Conservation (phyloP, 331 rosid species). For the Telfairia occidentalis region DNA sequence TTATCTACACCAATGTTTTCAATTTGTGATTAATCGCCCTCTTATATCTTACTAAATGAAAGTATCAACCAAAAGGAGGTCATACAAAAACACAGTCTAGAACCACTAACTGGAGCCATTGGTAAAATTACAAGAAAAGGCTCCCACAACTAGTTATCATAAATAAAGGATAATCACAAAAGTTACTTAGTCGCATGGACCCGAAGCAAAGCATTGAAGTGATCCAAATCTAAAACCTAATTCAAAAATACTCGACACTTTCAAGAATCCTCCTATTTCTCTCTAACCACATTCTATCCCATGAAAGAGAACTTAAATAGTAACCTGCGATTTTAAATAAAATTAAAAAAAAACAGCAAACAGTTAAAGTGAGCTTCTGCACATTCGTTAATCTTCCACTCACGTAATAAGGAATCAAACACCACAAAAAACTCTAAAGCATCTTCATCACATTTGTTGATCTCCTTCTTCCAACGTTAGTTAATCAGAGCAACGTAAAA, state of each 20-base stretch:
- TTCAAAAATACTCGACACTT: neutral
- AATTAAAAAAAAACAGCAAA: neutral
- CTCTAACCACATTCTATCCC: neutral
- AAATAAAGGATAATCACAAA: neutral
- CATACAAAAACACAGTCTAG: neutral
- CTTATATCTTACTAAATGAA: neutral
- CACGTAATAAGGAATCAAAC: neutral
- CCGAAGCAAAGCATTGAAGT: neutral
- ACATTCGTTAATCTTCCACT: neutral
- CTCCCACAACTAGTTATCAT: neutral
- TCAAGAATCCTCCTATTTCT: neutral
- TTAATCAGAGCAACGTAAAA: neutral
- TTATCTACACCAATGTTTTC: neutral
- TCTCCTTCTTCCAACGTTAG: constrained; percentile 21
- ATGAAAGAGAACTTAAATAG: neutral
- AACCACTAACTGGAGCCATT: neutral
- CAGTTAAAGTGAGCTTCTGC: neutral
- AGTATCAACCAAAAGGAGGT: neutral
- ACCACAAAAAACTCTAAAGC: neutral
- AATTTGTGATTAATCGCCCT: neutral
- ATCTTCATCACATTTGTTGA: constrained; percentile 11
- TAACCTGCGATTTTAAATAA: neutral
- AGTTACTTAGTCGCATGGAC: neutral
- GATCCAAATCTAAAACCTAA: neutral
- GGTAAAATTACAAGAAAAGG: neutral